These are phyloP conservation scores for Lodderomyces margitis DNA, from an alignment of 1,139 yeast genomes.

Conservation along the genomic window DNA sequence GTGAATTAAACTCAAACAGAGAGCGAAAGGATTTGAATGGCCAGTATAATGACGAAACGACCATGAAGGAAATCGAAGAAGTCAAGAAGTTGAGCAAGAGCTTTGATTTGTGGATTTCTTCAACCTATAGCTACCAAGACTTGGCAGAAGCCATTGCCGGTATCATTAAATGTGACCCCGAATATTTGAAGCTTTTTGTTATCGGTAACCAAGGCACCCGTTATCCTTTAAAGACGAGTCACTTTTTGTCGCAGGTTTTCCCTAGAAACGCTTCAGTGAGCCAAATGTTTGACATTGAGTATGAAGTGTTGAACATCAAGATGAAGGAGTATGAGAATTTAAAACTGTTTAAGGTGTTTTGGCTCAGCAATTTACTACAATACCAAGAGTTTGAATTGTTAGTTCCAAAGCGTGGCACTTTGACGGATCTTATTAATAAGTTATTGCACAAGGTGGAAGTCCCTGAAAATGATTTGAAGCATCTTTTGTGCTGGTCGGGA, in stretches of 20 bases:
- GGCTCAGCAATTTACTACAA: constrained; percentile 63
- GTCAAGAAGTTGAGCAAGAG: constrained; percentile 22
- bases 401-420: constrained; percentile 60
- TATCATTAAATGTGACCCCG: constrained; percentile 54
- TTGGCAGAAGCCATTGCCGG: constrained; percentile 60
- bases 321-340: constrained; percentile 75
- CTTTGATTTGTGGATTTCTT: constrained; percentile 71
- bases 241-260: constrained; percentile 45
- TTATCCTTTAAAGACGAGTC: constrained; percentile 44
- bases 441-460: constrained; percentile 57
- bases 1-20: constrained; percentile 8
- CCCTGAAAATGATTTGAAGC: constrained; percentile 45
- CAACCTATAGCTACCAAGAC: constrained; percentile 55
- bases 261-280: constrained; percentile 49
- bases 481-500: constrained; percentile 61
- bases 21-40: constrained; percentile 4
- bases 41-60: constrained; percentile 11
- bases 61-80: constrained; percentile 17
- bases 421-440: constrained; percentile 55
- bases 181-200: constrained; percentile 63
- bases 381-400: constrained; percentile 69
- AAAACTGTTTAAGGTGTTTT: constrained; percentile 58
- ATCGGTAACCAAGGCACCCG: constrained; percentile 55
- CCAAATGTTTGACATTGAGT: constrained; percentile 54
- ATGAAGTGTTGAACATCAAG: constrained; percentile 74